Base-by-base conservation (phyloP, 2,329 filamentous ascomycete genomes). In the Phoma sp. region DNA sequence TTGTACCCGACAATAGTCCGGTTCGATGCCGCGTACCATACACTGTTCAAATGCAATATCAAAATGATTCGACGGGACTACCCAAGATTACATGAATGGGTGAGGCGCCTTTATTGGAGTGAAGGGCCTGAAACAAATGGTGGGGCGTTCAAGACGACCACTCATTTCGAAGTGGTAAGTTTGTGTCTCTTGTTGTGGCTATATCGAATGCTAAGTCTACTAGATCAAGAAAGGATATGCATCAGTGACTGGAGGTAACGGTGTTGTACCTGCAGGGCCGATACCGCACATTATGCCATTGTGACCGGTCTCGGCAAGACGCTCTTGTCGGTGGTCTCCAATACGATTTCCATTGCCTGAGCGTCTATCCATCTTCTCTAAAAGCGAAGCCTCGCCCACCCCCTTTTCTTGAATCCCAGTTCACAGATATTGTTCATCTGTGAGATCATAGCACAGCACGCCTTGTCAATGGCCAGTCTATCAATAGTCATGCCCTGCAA, bases 61-160 rank as follows among this genome's bases (percentile, higher is more conserved):
- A 84, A 88, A 32, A 91, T 96, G 77, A 92, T 96, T 68, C 84
- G 92, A 39, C 87, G 84, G 8, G 91, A 91, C 7, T 97, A 95
- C 72, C 92, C 93, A 25, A 80, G 81, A 38, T 78, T 96, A 54
- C 90, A 96, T 78, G 79, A 77, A 50, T 96, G 92, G 91, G 76
- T 96, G 77, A 83, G 90, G 54, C 82, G 86, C 64, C 78, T 96
- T 59, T 97, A 96, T 79, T 97, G 93, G 93, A 87, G 87, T 11
- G 67, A 68, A 14, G 63, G 65, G 1, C 58, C 64, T 11, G 62
- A 67, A 48, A 71, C 65, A 0, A 48, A 49, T 9, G 63, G 66
- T 30, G 70, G 68, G 4, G 66, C 58, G 1, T 74, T 73, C 48
- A 68, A 61, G 46, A 57, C 54, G 13, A 71, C 66, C 9, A 73